Evolutionary conservation across 108 stramenopile genomes (phyloP), one percentile per base, ranked within the genome.

Genomic region (Licmophora abbreviata): DNA sequence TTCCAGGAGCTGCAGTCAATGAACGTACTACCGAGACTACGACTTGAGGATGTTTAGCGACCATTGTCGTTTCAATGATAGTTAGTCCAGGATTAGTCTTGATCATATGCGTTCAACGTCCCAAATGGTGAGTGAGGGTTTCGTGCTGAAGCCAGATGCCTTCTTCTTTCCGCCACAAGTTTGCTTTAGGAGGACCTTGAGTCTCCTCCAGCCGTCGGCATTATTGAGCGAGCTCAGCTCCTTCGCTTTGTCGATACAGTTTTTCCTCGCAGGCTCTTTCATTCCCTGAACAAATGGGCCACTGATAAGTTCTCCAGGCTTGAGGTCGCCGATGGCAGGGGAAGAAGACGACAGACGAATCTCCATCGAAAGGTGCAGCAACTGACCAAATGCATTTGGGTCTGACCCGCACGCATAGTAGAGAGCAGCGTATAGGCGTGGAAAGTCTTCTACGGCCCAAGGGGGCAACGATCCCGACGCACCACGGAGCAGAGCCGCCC

Each of bases 1-100:
- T 93, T 93, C 45, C 92, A 94, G 64, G 92, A 95, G 63, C 74
- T 99, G 38, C 95, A 96, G 64, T 91, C 93, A 32, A 95, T 95
- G 94, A 93, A 93, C 63, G 91, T 93, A n/a, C 59, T 88, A 4
- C 87, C 86, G 8, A 76, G 84, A 54, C 56, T 93, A 37, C 77
- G 79, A 15, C 69, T 93, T 36, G 69, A 86, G 44, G 86, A 93
- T 61, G 70, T 76, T 29, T 87, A 73, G n/a, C n/a, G n/a, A n/a
- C n/a, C n/a, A n/a, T n/a, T n/a, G n/a, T n/a, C n/a, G n/a, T n/a
- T n/a, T n/a, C n/a, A n/a, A n/a, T n/a, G n/a, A n/a, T n/a, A n/a
- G n/a, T n/a, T n/a, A n/a, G n/a, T n/a, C n/a, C n/a, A n/a, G n/a
- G n/a, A n/a, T n/a, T n/a, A n/a, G n/a, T n/a, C n/a, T n/a, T n/a